Evolutionary conservation across 1,284 basidiomycete genomes (phyloP).

Genomic region (Moniliella sp.): DNA sequence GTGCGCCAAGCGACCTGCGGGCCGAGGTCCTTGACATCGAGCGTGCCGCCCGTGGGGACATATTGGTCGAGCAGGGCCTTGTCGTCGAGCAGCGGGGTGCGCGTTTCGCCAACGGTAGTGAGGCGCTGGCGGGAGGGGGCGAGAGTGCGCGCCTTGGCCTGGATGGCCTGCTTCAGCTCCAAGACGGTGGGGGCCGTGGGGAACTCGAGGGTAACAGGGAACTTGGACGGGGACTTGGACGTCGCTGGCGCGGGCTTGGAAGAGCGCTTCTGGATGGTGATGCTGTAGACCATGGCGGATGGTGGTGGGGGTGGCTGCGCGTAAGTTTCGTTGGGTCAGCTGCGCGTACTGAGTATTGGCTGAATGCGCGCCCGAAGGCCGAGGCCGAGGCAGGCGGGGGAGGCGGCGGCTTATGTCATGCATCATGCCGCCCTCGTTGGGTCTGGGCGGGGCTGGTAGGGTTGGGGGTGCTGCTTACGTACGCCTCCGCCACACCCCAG

Average conservation of each 20-base stretch:
- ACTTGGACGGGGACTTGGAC: slow-evolving; percentile 10
- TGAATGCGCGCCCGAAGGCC: no score
- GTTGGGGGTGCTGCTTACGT: no score
- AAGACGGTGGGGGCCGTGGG: slow-evolving; percentile 11
- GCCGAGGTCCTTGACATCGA: slow-evolving; percentile 29
- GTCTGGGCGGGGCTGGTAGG: no score
- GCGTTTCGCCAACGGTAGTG: slow-evolving; percentile 16
- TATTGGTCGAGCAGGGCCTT: slow-evolving; percentile 10
- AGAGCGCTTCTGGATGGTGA: not conserved
- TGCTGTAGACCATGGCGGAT: not conserved
- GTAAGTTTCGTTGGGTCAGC: no score
- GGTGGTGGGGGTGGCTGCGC: no score
- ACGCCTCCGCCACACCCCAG: no score
- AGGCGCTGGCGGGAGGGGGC: slow-evolving; percentile 19
- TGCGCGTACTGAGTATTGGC: no score
- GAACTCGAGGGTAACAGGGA: slow-evolving; percentile 10
- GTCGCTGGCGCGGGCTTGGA: slow-evolving; percentile 9
- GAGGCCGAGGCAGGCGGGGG: no score
- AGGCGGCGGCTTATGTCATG: no score
- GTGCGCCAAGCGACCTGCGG: slow-evolving; percentile 30
- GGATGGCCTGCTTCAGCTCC: slow-evolving; percentile 19
- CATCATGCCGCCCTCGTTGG: no score
- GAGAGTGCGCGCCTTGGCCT: slow-evolving; percentile 7
- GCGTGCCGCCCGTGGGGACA: slow-evolving; percentile 7
- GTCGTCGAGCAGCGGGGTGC: slow-evolving; percentile 17